Percentiles rank a stretch among this genome's conserved stretches.
These are phyloP conservation scores for Limonium bicolor DNA, from an alignment of 148 eudicot genomes.

Conservation along the genomic window DNA sequence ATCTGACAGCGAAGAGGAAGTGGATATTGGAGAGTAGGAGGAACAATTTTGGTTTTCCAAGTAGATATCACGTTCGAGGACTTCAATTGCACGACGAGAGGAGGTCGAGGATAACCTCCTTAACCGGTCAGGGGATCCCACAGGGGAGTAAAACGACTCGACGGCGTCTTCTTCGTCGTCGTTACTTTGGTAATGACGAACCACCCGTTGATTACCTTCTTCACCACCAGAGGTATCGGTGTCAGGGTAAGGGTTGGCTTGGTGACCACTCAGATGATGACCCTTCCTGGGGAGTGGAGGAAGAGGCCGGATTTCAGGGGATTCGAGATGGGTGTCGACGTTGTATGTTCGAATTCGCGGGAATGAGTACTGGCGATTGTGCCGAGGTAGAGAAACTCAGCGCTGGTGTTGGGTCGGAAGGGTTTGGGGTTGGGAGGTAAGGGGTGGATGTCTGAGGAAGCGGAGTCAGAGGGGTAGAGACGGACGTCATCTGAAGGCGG, in stretches of 20 bases:
- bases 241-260: too few species aligned
- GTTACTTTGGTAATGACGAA: too few species aligned
- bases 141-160: conserved; percentile 54
- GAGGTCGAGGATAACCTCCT: not conserved
- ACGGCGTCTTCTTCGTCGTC: conserved; percentile 10
- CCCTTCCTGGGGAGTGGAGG: conserved; percentile 78
- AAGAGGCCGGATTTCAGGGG: conserved; percentile 79
- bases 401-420: conserved; percentile 18
- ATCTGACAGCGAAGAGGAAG: conserved; percentile 12
- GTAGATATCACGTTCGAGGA: conserved; percentile 3
- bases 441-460: conserved; percentile 22
- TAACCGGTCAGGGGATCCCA: conserved; percentile 14
- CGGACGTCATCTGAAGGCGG: conserved; percentile 18
- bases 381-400: conserved; percentile 54
- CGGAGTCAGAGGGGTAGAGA: conserved; percentile 21
- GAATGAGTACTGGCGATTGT: conserved; percentile 19
- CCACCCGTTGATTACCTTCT: too few species aligned
- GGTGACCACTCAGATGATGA: conserved; percentile 3
- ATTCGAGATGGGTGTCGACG: conserved; percentile 13
- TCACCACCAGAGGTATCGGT: too few species aligned
- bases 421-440: conserved; percentile 8
- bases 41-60: conserved; percentile 15
- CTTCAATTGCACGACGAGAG: conserved; percentile 1
- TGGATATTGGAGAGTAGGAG: conserved; percentile 12
- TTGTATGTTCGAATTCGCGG: conserved; percentile 12